Percentiles rank a stretch among this genome's conserved stretches.
These are phyloP conservation scores for Limnomonas spitsbergensis DNA, from an alignment of 139 green algal species.

Conservation along the genomic window DNA sequence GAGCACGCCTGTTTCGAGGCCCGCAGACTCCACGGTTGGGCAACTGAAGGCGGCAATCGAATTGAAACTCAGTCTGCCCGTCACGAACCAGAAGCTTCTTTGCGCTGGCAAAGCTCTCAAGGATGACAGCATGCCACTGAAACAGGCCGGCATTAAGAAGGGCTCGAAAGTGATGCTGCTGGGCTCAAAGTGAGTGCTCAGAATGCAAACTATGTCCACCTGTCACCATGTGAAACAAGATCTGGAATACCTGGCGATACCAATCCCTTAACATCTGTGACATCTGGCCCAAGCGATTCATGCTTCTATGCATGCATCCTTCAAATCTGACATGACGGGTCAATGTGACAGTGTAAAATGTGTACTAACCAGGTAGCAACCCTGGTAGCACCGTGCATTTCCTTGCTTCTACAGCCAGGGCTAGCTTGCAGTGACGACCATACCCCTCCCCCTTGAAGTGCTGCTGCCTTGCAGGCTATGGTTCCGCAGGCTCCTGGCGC, in stretches of 20 bases:
- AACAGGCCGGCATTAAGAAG: conserved; percentile 1
- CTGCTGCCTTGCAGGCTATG: not conserved
- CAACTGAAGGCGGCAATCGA: not conserved
- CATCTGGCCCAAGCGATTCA: too few relatives aligned
- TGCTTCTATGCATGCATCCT: not conserved
- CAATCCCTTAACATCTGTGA: conserved; percentile 1
- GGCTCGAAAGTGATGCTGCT: conserved; percentile 1
- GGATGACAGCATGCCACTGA: conserved; percentile 35
- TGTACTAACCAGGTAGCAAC: not conserved
- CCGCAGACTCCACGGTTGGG: not conserved
- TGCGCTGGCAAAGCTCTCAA: conserved; percentile 48
- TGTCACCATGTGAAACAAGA: too few relatives aligned
- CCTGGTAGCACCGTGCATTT: conserved; percentile 1
- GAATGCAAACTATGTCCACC: too few relatives aligned
- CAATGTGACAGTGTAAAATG: not conserved
- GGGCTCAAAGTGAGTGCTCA: conserved; percentile 4
- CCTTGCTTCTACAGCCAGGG: not conserved
- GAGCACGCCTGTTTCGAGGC: not conserved
- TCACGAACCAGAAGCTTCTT: conserved; percentile 55
- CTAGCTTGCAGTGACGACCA: too few relatives aligned
- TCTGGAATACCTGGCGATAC: too few relatives aligned
- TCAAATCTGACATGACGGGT: not conserved
- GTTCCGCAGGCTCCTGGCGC: not conserved
- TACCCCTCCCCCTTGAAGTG: not conserved
- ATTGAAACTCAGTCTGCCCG: conserved; percentile 22